Evolutionary conservation across 1,284 basidiomycete genomes (phyloP).

Genomic region (Cutaneotrichosporon dermatis): DNA sequence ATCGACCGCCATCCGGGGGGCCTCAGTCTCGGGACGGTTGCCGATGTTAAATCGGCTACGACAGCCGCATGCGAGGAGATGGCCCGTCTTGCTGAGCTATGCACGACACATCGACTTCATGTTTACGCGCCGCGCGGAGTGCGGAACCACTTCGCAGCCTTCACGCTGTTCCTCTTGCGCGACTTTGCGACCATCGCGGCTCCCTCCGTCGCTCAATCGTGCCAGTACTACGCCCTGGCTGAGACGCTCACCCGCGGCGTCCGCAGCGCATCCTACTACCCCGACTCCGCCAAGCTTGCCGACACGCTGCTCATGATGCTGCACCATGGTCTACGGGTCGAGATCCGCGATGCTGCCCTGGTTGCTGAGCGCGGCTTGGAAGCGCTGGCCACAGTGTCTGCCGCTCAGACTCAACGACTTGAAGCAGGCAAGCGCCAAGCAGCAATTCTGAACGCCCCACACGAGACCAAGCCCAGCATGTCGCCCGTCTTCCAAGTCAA

Average conservation of each 20-base stretch:
- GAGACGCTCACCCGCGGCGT: constrained; percentile 12
- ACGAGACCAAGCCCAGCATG: too few relatives aligned
- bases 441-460: neutral
- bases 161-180: constrained; percentile 7
- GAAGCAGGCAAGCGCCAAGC: neutral
- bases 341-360: constrained; percentile 2
- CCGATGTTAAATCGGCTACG: neutral
- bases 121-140: neutral
- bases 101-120: constrained; percentile 6
- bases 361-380: constrained; percentile 11
- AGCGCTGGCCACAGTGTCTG: neutral
- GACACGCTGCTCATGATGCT: constrained; percentile 9
- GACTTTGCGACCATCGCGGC: neutral
- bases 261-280: neutral
- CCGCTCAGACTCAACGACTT: neutral
- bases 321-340: neutral
- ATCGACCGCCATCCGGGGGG: neutral
- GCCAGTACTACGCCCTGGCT: constrained; percentile 5
- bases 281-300: constrained; percentile 7
- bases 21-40: neutral
- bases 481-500: too few relatives aligned
- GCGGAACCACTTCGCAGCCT: constrained; percentile 16
- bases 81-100: constrained; percentile 1
- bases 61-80: constrained; percentile 12
- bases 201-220: constrained; percentile 2